phyloP scores from a whole-genome alignment of 2,329 filamentous ascomycete species.

The Metarhizium guizhouense region DNA sequence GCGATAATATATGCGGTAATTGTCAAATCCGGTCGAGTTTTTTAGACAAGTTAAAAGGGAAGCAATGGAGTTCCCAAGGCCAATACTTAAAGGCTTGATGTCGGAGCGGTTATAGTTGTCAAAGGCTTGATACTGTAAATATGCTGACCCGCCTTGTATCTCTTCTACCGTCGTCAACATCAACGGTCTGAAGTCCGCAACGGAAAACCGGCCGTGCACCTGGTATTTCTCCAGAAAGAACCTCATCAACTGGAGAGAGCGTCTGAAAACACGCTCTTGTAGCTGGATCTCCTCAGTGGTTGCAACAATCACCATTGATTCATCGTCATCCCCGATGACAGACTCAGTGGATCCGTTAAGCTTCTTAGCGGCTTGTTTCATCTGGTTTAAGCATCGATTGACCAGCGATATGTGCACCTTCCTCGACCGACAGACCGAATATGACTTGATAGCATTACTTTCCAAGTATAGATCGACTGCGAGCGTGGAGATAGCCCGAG shows the following conservation, averaged over 20 bases:
- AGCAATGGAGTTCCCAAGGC: constrained; percentile 59
- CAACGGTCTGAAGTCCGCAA: constrained; percentile 46
- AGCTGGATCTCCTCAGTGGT: constrained; percentile 38
- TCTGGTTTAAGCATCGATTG: constrained; percentile 61
- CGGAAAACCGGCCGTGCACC: constrained; percentile 48
- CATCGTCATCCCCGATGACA: constrained; percentile 35
- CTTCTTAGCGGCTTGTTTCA: constrained; percentile 50
- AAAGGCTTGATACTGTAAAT: constrained; percentile 67
- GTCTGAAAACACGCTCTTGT: constrained; percentile 51
- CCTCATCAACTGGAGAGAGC: constrained; percentile 59
- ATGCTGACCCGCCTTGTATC: constrained; percentile 53
- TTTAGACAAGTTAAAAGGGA: constrained; percentile 60
- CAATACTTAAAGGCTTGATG: constrained; percentile 55
- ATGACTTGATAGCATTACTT: constrained; percentile 39
- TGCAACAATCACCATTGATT: constrained; percentile 42
- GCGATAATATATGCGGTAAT: constrained; percentile 63
- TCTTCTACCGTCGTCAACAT: constrained; percentile 42
- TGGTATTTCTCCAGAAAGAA: constrained; percentile 60
- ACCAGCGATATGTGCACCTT: constrained; percentile 62
- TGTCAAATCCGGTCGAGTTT: constrained; percentile 64
- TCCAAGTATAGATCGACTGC: constrained; percentile 63
- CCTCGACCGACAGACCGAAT: constrained; percentile 40
- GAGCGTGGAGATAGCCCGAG: constrained; percentile 58
- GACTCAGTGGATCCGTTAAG: constrained; percentile 41
- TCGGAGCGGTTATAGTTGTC: constrained; percentile 50